Percentiles rank a stretch among this genome's conserved stretches.
Evolutionary conservation across 768 basidiomycete genomes (phyloP).

Genomic region (Suillus alpinus): DNA sequence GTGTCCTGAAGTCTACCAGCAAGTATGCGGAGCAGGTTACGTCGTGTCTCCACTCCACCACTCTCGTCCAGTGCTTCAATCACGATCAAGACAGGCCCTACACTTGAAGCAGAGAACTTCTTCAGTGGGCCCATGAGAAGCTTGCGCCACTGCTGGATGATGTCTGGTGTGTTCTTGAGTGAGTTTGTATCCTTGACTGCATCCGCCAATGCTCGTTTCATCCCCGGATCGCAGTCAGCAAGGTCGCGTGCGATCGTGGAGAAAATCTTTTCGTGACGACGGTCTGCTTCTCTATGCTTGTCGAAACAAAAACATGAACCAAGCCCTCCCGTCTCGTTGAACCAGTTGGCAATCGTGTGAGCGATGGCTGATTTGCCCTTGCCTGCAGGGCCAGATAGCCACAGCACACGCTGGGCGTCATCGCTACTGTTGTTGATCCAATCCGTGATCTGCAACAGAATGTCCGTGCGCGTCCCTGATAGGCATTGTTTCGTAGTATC

Average conservation of each 20-base stretch:
- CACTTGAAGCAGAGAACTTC: constrained; percentile 1
- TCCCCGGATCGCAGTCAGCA: background rate
- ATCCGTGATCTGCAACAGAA: constrained; percentile 23
- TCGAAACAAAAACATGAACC: constrained; percentile 13
- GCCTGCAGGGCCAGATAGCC: constrained; percentile 25
- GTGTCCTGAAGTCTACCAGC: background rate
- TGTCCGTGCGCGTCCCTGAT: constrained; percentile 19
- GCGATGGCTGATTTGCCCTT: constrained; percentile 22
- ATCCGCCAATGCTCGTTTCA: background rate
- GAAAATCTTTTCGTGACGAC: constrained; percentile 10
- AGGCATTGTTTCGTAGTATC: constrained; percentile 15
- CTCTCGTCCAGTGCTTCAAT: too few relatives aligned
- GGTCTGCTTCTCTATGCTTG: constrained; percentile 2
- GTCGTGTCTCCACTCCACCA: constrained; percentile 1
- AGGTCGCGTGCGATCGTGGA: constrained; percentile 21
- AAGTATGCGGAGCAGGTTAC: background rate
- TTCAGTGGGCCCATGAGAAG: background rate
- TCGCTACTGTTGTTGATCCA: constrained; percentile 18
- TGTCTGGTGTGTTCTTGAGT: background rate
- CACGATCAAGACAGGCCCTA: too few relatives aligned
- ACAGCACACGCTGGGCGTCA: constrained; percentile 12
- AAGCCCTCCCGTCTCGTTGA: constrained; percentile 11
- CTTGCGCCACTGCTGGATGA: background rate
- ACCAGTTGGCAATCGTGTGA: constrained; percentile 8
- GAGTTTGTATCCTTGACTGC: background rate